Base-by-base conservation (phyloP, 2,329 filamentous ascomycete genomes). In the Beauveria caledonica region DNA sequence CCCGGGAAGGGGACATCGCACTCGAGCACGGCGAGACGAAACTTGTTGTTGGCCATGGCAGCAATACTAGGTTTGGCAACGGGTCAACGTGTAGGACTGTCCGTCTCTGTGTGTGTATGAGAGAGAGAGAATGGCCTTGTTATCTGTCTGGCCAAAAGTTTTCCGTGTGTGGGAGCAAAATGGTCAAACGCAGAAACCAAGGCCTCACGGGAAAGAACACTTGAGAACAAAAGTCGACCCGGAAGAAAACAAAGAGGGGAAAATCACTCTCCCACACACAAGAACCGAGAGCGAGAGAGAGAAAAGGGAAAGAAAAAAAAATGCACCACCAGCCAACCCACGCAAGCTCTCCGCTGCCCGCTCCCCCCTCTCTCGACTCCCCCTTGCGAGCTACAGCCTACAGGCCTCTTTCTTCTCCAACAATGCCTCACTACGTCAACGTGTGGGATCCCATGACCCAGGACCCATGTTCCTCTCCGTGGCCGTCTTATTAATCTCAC, bases 1-100 rank as follows among this genome's bases (percentile, higher is more conserved):
- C 66, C 54, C 3, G 69, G 65, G 17, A 72, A 64, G 17, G 70
- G 70, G 5, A 68, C 70, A 57, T 73, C 71, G 60, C 70, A 72
- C 53, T 72, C 70, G 4, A 73, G 60, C 2, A 73, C 63, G 15
- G 69, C 53, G 40, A 59, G 57, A 45, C 53, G 57, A 49, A 55
- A 58, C 33, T 53, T 62, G 33, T 36, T 36, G 33, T 13, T 36
- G 9, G 76, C 45, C 61, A 60, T 60, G 36, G 58, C 39, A 55
- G 17, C 11, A 45, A 56, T 17, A 45, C n/a, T 56, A 23, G 44
- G 15, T 29, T 36, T 13, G 33, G 33, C 29, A 33, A 33, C 29
- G 29, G 11, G 33, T 36, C 33, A 36, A 9, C 17, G 44, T 19
- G 21, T n/a, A 5, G 7, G 15, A 10, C 33, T 53, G 36, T 13